A percentile compares a stretch with the other conserved stretches of the same genome.
These are phyloP conservation scores for Volvariella surrecta DNA, from an alignment of 1,284 basidiomycete species.

Conservation along the genomic window DNA sequence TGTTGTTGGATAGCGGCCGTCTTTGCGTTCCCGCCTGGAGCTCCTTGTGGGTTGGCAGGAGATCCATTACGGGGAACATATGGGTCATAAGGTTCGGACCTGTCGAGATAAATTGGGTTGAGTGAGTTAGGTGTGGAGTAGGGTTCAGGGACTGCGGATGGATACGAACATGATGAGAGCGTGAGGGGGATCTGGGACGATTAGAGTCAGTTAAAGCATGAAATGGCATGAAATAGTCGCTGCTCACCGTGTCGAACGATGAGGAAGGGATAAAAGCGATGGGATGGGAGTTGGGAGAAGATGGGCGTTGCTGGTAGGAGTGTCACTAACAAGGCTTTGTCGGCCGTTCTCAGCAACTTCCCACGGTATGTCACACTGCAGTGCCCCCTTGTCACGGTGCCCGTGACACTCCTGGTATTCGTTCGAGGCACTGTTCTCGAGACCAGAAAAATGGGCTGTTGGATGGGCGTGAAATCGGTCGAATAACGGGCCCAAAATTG, in stretches of 20 bases:
- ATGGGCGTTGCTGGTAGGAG: too few relatives aligned
- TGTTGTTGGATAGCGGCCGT: conserved; percentile 90
- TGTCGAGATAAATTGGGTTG: conserved; percentile 19
- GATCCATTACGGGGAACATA: conserved; percentile 82
- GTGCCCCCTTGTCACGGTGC: too few relatives aligned
- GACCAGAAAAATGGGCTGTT: too few relatives aligned
- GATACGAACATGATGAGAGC: conserved; percentile 29
- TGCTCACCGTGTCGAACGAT: conserved; percentile 31
- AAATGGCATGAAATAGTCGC: not conserved
- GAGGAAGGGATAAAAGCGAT: conserved; percentile 14
- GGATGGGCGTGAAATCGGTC: too few relatives aligned
- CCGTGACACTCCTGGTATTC: too few relatives aligned
- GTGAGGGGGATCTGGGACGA: conserved; percentile 17
- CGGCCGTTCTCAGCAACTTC: not conserved
- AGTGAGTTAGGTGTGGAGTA: conserved; percentile 5
- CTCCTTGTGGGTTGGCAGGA: conserved; percentile 46
- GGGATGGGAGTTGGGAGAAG: conserved; percentile 11
- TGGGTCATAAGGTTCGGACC: conserved; percentile 94
- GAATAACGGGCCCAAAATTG: too few relatives aligned
- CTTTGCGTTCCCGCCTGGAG: conserved; percentile 64
- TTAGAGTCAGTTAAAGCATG: not conserved
- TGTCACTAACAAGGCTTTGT: not conserved
- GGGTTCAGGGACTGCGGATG: conserved; percentile 2
- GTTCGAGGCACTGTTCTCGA: too few relatives aligned
- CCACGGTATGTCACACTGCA: not conserved